Base-by-base conservation (phyloP, 108 stramenopile genomes). In the Nannochloropsis salina region DNA sequence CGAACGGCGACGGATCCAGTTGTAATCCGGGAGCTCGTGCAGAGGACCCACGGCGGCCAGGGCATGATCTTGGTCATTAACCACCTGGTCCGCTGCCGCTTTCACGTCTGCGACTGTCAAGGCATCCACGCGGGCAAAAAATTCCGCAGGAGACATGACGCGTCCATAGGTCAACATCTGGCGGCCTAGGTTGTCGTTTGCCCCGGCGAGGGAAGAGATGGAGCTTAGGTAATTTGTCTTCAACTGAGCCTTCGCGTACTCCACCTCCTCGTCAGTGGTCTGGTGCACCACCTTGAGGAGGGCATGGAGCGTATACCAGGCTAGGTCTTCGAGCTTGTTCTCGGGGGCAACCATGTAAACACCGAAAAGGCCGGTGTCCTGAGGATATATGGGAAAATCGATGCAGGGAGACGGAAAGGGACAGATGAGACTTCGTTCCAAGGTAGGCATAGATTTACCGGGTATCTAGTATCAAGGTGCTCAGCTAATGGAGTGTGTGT, bases 341-440 rank as follows among this genome's bases (percentile, higher is more conserved):
- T 97, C 96, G 44, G 95, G 93, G 18, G 93, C 93, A 44, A 96
- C 92, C 42, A 95, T 94, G 88, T 97, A 97, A 22, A 99, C 85
- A 81, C 98, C 99, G 86, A 99, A 97, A 43, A 99, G 94, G 20
- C 99, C 99, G 41, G 97, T 97, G 87, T 99, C 99, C 92, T 96
- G 20, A 81, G 80, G 31, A 51, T 12, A 15, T 10, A 74, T 4
- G 8, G 61, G 3, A n/a, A n/a, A n/a, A 74, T 15, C 20, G 61
- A 74, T 15, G 61, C 20, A 74, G 61, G 61, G 61, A 74, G 61
- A 8, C 4, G 6, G 8, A 74, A 74, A 74, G 8, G 61, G 8
- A 74, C n/a, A n/a, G 20, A 6, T n/a, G 61, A 74, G 15, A n/a
- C 2, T 74, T 15, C 4, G 61, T 74, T 74, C n/a, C 20, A n/a